Conservation (phyloP, 495 filamentous ascomycete genomes). For the Penicillium odoratum region DNA sequence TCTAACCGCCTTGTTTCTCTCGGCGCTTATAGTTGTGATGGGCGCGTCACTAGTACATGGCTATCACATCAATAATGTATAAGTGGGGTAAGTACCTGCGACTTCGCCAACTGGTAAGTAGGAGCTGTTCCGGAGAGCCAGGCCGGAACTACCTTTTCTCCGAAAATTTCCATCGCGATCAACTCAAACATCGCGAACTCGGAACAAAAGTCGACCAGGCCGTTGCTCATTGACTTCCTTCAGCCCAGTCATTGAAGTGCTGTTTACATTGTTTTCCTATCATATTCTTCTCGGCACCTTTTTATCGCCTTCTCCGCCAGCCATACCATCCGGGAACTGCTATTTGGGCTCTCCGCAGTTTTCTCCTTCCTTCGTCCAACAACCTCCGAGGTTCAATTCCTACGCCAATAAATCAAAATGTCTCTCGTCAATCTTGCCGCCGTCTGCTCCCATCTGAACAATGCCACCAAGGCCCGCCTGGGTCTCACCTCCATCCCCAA, state of each 20-base stretch:
- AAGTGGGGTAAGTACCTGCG: slow-evolving; percentile 7
- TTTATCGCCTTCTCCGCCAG: background rate
- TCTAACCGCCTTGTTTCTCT: slow-evolving; percentile 22
- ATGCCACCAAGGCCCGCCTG: slow-evolving; percentile 82
- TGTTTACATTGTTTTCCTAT: background rate
- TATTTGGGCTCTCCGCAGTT: background rate
- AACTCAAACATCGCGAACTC: slow-evolving; percentile 4
- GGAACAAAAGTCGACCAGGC: background rate
- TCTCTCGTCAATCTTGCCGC: slow-evolving; percentile 78
- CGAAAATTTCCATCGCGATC: slow-evolving; percentile 45
- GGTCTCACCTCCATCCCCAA: slow-evolving; percentile 84
- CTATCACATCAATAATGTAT: background rate
- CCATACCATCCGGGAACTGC: background rate
- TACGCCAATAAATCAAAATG: slow-evolving; percentile 52
- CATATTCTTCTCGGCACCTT: background rate
- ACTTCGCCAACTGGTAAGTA: slow-evolving; percentile 5
- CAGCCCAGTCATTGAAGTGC: slow-evolving; percentile 5
- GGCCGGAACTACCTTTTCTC: slow-evolving; percentile 36
- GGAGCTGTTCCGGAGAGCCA: background rate
- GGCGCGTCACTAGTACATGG: slow-evolving; percentile 20
- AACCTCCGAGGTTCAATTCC: slow-evolving; percentile 2
- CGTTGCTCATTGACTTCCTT: background rate
- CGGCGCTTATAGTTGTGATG: slow-evolving; percentile 30
- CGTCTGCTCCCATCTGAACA: slow-evolving; percentile 92
- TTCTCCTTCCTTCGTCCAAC: slow-evolving; percentile 15